Evolutionary conservation across 176 grass and related monocot genomes (phyloP).

Genomic region (Juncus inflexus): DNA sequence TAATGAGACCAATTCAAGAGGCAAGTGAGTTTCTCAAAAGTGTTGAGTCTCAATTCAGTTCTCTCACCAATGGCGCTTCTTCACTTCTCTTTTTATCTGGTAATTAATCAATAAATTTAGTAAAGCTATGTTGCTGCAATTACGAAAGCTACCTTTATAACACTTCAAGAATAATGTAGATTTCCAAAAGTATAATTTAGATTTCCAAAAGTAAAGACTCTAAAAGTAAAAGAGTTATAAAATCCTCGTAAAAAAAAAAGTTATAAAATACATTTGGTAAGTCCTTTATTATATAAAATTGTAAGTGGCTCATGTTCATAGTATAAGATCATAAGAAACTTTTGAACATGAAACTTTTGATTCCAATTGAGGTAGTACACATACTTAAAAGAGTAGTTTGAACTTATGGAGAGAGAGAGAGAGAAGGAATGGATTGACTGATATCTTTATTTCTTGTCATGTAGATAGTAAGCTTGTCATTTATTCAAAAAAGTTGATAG

Average conservation of each 20-base stretch:
- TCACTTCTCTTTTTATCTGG: constrained; percentile 15
- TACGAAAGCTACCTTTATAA: too few relatives aligned
- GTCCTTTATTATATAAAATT: too few relatives aligned
- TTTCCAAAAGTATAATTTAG: background rate
- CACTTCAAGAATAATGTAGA: too few relatives aligned
- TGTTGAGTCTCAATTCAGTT: constrained; percentile 60
- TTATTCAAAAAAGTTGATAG: background rate
- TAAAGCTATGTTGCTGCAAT: background rate
- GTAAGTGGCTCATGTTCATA: background rate
- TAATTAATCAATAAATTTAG: constrained; percentile 22
- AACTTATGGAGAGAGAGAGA: background rate
- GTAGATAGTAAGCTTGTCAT: background rate
- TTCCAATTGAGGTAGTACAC: background rate
- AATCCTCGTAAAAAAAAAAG: too few relatives aligned
- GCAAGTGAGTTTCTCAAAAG: constrained; percentile 63
- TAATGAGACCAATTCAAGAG: constrained; percentile 65
- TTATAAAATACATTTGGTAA: too few relatives aligned
- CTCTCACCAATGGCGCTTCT: constrained; percentile 39
- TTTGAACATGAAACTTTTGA: background rate
- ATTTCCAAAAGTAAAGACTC: background rate
- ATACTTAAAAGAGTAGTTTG: background rate
- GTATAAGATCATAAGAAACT: background rate
- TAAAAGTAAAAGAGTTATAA: too few relatives aligned
- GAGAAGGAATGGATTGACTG: constrained; percentile 7
- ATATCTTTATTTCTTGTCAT: constrained; percentile 13